phyloP scores from a whole-genome alignment of 73 alveolate species.

The Tetrahymena borealis region DNA sequence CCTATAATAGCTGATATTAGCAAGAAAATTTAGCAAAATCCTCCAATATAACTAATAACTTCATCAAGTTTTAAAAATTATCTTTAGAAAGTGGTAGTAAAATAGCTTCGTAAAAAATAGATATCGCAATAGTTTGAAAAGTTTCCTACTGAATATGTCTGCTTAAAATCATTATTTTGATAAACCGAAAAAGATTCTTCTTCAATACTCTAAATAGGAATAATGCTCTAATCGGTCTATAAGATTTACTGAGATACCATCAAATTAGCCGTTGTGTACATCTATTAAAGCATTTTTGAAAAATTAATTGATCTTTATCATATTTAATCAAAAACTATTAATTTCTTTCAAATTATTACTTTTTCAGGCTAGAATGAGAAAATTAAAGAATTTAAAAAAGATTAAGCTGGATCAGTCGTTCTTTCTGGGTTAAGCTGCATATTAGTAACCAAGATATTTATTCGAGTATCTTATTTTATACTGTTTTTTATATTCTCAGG shows the following conservation, averaged over 20 bases:
- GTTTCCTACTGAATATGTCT: background rate
- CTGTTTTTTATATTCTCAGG: background rate
- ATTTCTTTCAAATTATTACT: too few species aligned
- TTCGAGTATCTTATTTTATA: background rate
- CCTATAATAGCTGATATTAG: background rate
- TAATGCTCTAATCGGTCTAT: background rate
- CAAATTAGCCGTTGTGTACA: background rate
- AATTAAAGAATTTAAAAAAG: background rate
- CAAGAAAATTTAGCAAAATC: background rate
- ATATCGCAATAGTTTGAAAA: background rate
- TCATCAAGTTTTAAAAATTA: background rate
- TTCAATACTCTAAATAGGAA: background rate
- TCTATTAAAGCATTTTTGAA: background rate
- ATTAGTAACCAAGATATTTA: background rate
- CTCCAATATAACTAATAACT: background rate
- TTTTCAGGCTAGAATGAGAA: background rate
- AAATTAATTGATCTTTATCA: background rate
- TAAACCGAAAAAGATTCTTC: background rate
- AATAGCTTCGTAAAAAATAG: background rate
- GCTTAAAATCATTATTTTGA: background rate
- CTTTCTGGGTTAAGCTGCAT: background rate
- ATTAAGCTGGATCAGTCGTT: background rate
- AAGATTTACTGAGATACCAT: background rate
- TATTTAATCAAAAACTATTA: background rate
- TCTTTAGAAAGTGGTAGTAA: background rate